Conservation (phyloP, 2,329 filamentous ascomycete genomes). For the Ascosphaera acerosa region DNA sequence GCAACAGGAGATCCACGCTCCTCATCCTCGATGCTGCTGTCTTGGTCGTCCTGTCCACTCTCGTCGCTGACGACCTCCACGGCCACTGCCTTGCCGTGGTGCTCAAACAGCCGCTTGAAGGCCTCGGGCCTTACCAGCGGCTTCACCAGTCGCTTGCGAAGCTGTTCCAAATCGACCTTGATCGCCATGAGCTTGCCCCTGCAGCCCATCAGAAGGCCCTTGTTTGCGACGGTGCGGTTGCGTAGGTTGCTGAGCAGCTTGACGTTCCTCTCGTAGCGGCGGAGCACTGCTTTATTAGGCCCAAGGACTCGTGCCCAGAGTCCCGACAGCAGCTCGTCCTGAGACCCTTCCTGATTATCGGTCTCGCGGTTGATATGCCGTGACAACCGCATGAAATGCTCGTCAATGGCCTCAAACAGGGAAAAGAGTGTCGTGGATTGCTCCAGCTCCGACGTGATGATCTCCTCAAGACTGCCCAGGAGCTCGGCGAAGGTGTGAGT, state of each 20-base stretch:
- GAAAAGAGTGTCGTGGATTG: constrained; percentile 59
- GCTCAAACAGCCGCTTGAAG: background rate
- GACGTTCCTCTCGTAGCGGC: constrained; percentile 81
- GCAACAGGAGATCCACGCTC: background rate
- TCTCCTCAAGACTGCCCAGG: constrained; percentile 64
- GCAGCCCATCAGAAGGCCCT: constrained; percentile 63
- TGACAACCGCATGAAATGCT: constrained; percentile 69
- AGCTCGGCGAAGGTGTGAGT: constrained; percentile 78
- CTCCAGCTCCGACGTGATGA: constrained; percentile 60
- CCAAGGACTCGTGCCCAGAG: constrained; percentile 75
- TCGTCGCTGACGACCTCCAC: background rate
- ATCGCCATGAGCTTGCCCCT: constrained; percentile 61
- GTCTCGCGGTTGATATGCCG: constrained; percentile 66
- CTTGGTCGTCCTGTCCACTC: too few species aligned
- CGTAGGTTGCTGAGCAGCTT: constrained; percentile 54
- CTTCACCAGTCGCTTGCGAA: constrained; percentile 58
- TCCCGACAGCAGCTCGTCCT: constrained; percentile 56
- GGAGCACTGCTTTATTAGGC: constrained; percentile 44
- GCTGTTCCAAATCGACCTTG: constrained; percentile 65
- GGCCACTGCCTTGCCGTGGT: background rate
- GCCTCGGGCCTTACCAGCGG: constrained; percentile 38
- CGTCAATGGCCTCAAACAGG: constrained; percentile 79
- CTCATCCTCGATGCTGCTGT: background rate
- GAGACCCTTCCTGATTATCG: constrained; percentile 51
- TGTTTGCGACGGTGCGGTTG: constrained; percentile 64